A percentile compares a stretch with the other conserved stretches of the same genome.
Evolutionary conservation across 768 basidiomycete species (phyloP).

Genomic region (Hericium coralloides): DNA sequence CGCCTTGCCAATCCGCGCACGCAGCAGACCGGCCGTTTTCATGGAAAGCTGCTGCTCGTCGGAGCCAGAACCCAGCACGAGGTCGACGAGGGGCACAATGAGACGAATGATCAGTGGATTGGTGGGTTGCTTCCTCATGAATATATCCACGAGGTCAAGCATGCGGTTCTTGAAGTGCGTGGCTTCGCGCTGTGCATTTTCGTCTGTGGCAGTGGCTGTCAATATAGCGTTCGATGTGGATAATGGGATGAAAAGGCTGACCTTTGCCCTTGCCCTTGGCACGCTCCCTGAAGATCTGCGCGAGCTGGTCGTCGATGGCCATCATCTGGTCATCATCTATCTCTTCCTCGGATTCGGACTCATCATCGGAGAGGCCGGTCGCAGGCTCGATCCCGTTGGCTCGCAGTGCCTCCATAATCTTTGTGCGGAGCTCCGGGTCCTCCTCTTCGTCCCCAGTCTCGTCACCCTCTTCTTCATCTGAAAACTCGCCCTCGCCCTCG

Average conservation of each 20-base stretch:
- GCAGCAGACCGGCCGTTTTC: conserved; percentile 77
- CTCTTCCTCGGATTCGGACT: conserved; percentile 59
- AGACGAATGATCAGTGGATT: conserved; percentile 60
- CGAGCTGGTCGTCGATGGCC: conserved; percentile 88
- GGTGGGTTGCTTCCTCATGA: conserved; percentile 67
- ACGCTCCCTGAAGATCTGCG: conserved; percentile 72
- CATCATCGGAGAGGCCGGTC: conserved; percentile 47
- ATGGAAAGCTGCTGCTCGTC: conserved; percentile 87
- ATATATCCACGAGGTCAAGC: conserved; percentile 88
- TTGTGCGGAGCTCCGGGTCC: conserved; percentile 55
- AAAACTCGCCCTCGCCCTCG: conserved; percentile 26
- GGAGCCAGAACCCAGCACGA: conserved; percentile 38
- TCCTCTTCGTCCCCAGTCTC: conserved; percentile 37
- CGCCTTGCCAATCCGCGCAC: conserved; percentile 60
- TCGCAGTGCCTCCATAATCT: conserved; percentile 55
- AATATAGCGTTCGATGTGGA: not conserved
- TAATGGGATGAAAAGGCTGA: conserved; percentile 21
- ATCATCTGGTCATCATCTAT: conserved; percentile 99
- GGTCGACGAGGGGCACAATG: conserved; percentile 68
- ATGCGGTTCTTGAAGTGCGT: conserved; percentile 95
- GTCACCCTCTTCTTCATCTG: conserved; percentile 29
- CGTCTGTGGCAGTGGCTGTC: conserved; percentile 28
- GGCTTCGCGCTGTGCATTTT: conserved; percentile 76
- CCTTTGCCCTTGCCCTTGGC: conserved; percentile 62
- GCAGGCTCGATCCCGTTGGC: conserved; percentile 50